Evolutionary conservation across 2,329 filamentous ascomycete species (phyloP).

Genomic region (Paracorniculantispora psalliotae): DNA sequence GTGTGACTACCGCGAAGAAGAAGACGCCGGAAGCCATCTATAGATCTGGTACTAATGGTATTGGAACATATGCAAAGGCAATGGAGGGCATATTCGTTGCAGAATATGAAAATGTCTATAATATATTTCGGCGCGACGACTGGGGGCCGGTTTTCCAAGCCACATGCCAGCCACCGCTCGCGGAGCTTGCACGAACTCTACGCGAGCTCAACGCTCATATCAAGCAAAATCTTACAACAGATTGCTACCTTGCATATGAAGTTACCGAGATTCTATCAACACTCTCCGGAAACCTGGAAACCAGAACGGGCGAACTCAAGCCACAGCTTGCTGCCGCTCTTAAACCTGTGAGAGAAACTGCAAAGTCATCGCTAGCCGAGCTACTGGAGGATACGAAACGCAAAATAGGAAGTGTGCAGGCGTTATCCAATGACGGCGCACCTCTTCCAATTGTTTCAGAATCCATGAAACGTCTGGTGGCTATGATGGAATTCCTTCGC

Average conservation of each 20-base stretch:
- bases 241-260: conserved; percentile 94
- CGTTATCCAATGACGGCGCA: conserved; percentile 72
- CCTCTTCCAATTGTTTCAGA: conserved; percentile 74
- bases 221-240: conserved; percentile 76
- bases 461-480: conserved; percentile 79
- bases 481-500: conserved; percentile 79
- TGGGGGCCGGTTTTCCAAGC: conserved; percentile 74
- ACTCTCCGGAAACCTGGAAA: conserved; percentile 74
- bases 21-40: conserved; percentile 81
- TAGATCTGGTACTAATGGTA: conserved; percentile 81
- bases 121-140: conserved; percentile 79
- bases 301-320: conserved; percentile 81
- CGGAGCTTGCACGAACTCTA: conserved; percentile 79
- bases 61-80: conserved; percentile 80
- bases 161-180: conserved; percentile 72
- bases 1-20: conserved; percentile 75
- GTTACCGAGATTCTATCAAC: conserved; percentile 84
- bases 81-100: conserved; percentile 83
- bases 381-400: conserved; percentile 78
- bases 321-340: conserved; percentile 75
- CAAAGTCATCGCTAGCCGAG: conserved; percentile 77
- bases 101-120: conserved; percentile 87
- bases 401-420: conserved; percentile 59
- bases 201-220: conserved; percentile 88
- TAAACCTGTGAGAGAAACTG: conserved; percentile 86